Conservation (phyloP, 768 basidiomycete genomes). For the Omphalotus guepiniiformis region DNA sequence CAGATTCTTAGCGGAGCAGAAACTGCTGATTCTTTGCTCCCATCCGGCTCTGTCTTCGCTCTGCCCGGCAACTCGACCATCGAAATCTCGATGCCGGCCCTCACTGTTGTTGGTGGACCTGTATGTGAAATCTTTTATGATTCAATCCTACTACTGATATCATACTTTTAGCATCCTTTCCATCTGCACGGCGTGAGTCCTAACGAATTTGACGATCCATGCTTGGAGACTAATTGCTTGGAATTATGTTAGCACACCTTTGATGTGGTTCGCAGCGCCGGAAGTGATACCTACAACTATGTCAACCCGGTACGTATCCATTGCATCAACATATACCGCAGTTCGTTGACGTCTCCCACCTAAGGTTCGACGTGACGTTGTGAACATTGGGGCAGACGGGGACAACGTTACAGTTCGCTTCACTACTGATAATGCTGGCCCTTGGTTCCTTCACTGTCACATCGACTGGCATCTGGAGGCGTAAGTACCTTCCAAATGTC, state of each 20-base stretch:
- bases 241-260: constrained; percentile 10
- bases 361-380: constrained; percentile 21
- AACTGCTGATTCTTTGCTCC: constrained; percentile 44
- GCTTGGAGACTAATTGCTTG: neutral
- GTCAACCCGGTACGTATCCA: no score
- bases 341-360: no score
- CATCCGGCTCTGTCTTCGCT: constrained; percentile 40
- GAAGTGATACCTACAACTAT: constrained; percentile 24
- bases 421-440: constrained; percentile 23
- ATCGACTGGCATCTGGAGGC: constrained; percentile 33
- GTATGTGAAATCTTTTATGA: neutral
- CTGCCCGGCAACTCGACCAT: constrained; percentile 44
- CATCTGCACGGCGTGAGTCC: no score
- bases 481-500: neutral
- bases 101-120: neutral
- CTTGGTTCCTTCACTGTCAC: constrained; percentile 9
- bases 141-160: no score
- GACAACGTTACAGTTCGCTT: constrained; percentile 40
- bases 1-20: constrained; percentile 55
- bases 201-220: neutral
- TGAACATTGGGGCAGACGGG: constrained; percentile 14
- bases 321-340: constrained; percentile 12
- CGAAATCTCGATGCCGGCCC: constrained; percentile 38
- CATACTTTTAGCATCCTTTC: no score
- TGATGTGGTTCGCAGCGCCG: constrained; percentile 26